Conservation (phyloP, 2,329 filamentous ascomycete species). For the Dactylonectria estremocensis region DNA sequence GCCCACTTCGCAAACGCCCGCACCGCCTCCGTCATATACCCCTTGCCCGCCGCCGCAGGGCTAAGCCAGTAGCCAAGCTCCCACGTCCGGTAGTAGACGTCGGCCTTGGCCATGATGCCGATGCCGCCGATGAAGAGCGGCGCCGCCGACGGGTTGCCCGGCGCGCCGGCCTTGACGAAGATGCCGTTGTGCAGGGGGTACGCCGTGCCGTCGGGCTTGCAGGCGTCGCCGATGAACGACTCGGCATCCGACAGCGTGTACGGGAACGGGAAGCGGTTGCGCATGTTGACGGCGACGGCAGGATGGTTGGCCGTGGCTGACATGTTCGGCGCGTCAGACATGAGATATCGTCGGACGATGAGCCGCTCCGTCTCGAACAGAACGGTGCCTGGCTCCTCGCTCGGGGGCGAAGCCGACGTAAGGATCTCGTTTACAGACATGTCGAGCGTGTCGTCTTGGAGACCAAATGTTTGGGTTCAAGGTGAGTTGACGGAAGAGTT, state of each 20-base stretch:
- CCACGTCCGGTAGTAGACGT: constrained; percentile 60
- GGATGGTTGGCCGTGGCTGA: constrained; percentile 56
- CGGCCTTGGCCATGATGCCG: constrained; percentile 54
- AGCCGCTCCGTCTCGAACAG: constrained; percentile 53
- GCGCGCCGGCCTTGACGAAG: constrained; percentile 48
- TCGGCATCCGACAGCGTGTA: constrained; percentile 60
- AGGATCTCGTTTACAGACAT: constrained; percentile 40
- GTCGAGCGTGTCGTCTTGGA: not conserved
- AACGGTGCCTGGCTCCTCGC: constrained; percentile 47
- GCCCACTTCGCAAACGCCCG: constrained; percentile 59
- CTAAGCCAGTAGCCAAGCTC: constrained; percentile 68
- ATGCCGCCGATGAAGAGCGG: constrained; percentile 58
- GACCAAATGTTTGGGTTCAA: not conserved
- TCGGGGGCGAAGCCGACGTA: constrained; percentile 44
- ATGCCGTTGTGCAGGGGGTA: constrained; percentile 55
- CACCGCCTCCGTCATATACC: constrained; percentile 60
- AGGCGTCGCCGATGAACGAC: constrained; percentile 52
- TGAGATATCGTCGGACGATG: constrained; percentile 59
- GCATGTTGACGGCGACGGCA: constrained; percentile 57
- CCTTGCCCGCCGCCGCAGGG: constrained; percentile 61
- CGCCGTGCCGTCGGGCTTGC: constrained; percentile 38
- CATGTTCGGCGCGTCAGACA: constrained; percentile 56
- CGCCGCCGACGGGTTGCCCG: constrained; percentile 45
- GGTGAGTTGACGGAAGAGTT: not conserved
- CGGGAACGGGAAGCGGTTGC: constrained; percentile 62